Evolutionary conservation across 257 asterid species (phyloP).

Genomic region (Primulina tabacum): DNA sequence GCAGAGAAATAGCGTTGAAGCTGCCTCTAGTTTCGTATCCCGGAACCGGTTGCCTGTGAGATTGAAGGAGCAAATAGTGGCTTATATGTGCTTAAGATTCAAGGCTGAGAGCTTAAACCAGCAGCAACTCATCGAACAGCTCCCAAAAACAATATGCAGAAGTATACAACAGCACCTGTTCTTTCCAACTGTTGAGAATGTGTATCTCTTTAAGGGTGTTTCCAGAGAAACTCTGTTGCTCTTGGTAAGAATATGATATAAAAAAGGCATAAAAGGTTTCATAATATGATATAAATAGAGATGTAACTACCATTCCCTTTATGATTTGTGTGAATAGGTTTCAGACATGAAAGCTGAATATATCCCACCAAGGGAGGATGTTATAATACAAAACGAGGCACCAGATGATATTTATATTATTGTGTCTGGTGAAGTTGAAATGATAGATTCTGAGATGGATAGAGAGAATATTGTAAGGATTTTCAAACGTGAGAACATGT

Average conservation of each 20-base stretch:
- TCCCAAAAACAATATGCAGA: conserved; percentile 71
- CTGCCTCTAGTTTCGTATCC: conserved; percentile 77
- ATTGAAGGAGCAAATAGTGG: conserved; percentile 77
- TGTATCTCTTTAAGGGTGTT: conserved; percentile 77
- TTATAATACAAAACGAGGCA: conserved; percentile 69
- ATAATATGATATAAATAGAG: too few relatives aligned
- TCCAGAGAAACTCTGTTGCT: conserved; percentile 60
- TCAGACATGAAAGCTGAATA: conserved; percentile 86
- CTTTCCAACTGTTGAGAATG: conserved; percentile 72
- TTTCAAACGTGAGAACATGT: conserved; percentile 57
- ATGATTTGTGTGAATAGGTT: conserved; percentile 44
- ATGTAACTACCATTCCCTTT: background rate
- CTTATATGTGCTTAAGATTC: conserved; percentile 81
- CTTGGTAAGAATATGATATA: conserved; percentile 38
- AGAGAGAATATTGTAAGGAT: conserved; percentile 55
- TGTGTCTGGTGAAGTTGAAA: conserved; percentile 92
- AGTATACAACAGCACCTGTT: conserved; percentile 72
- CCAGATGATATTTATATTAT: conserved; percentile 81
- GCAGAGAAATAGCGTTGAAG: conserved; percentile 81
- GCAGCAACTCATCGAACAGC: conserved; percentile 76
- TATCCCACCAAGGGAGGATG: conserved; percentile 93
- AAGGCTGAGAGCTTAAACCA: conserved; percentile 91
- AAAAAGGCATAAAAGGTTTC: background rate
- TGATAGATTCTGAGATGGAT: conserved; percentile 61
- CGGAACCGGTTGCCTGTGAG: conserved; percentile 76